Percentiles rank a stretch among this genome's conserved stretches.
Conservation (phyloP, 1,284 basidiomycete species). For the Cryptococcus hybrid region DNA sequence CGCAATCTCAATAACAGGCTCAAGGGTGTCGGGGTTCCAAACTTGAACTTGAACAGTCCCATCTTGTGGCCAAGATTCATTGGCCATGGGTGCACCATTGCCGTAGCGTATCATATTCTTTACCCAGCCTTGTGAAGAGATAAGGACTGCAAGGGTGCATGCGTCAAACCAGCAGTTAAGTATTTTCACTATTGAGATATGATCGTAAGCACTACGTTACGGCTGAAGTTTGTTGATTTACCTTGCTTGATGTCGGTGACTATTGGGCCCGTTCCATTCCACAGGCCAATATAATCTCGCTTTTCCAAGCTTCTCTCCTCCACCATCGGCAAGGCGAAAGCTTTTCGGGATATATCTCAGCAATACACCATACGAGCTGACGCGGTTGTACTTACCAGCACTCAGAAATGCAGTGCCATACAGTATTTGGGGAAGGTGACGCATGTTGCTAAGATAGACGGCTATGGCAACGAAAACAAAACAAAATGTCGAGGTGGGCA, state of each 20-base stretch:
- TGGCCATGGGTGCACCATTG: conserved; percentile 18
- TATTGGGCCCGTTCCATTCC: conserved; percentile 19
- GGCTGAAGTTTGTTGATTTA: conserved; percentile 6
- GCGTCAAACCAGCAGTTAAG: conserved; percentile 34
- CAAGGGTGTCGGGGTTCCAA: conserved; percentile 18
- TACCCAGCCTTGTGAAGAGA: conserved; percentile 23
- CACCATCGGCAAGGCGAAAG: neutral
- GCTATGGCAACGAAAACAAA: no score
- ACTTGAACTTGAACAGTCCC: conserved; percentile 15
- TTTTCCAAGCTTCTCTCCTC: neutral
- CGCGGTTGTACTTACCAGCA: no score
- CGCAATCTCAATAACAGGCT: neutral
- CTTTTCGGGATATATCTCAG: neutral
- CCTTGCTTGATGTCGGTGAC: conserved; percentile 25
- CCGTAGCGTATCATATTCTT: conserved; percentile 18
- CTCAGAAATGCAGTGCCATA: no score
- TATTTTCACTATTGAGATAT: conserved; percentile 12
- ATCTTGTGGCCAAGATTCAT: conserved; percentile 8
- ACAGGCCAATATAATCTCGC: conserved; percentile 12
- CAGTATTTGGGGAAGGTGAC: no score
- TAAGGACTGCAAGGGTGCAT: conserved; percentile 21
- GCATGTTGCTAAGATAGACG: no score
- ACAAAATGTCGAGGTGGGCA: no score
- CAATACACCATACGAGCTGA: no score
- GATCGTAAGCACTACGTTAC: neutral